These are phyloP conservation scores for Yamadazyma endophytica DNA, from an alignment of 805 yeast species.

Conservation along the genomic window DNA sequence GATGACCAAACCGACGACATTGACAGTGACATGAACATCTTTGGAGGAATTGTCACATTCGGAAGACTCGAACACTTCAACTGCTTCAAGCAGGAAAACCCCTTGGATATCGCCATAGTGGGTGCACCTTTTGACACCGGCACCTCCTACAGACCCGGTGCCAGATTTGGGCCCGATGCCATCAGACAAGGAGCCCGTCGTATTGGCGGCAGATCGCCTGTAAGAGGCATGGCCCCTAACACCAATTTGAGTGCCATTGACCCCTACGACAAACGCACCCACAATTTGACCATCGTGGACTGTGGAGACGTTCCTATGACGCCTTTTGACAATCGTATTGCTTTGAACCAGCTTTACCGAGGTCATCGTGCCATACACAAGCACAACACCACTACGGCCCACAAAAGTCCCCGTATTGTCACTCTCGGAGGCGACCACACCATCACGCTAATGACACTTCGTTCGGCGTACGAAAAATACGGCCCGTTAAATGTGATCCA, in stretches of 20 bases:
- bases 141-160: slow-evolving; percentile 53
- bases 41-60: slow-evolving; percentile 53
- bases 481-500: slow-evolving; percentile 52
- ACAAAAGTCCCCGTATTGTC: slow-evolving; percentile 29
- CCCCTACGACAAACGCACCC: slow-evolving; percentile 46
- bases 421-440: slow-evolving; percentile 65
- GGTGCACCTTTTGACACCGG: slow-evolving; percentile 63
- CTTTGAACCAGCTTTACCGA: slow-evolving; percentile 59
- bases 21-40: slow-evolving; percentile 16
- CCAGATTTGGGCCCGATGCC: slow-evolving; percentile 56
- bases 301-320: slow-evolving; percentile 69
- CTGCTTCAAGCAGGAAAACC: slow-evolving; percentile 31
- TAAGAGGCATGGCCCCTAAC: slow-evolving; percentile 36
- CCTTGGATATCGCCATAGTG: slow-evolving; percentile 49
- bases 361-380: slow-evolving; percentile 43
- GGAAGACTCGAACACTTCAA: slow-evolving; percentile 45
- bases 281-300: slow-evolving; percentile 48
- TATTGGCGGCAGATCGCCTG: slow-evolving; percentile 22
- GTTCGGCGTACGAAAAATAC: slow-evolving; percentile 46
- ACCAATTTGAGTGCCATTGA: slow-evolving; percentile 38
- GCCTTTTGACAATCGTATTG: slow-evolving; percentile 63
- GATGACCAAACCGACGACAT: slow-evolving; percentile 34
- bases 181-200: slow-evolving; percentile 46
- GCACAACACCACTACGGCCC: slow-evolving; percentile 8
- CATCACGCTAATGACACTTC: slow-evolving; percentile 46